Conservation (phyloP, 2,329 filamentous ascomycete species). For the Fusarium avenaceum region DNA sequence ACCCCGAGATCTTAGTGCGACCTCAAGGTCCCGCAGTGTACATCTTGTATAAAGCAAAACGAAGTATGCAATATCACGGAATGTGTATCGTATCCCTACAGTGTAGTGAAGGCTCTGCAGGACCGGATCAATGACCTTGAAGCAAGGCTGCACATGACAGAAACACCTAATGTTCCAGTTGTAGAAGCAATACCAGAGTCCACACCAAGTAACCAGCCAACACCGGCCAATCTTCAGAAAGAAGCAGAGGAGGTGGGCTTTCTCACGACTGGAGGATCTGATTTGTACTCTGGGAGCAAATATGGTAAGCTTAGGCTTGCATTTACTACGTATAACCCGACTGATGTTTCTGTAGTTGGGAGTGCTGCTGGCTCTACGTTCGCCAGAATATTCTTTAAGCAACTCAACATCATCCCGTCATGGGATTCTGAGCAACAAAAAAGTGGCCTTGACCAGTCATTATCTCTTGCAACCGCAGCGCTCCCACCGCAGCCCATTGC, state of each 20-base stretch:
- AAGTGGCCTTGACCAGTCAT: neutral
- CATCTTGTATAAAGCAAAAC: constrained; percentile 3
- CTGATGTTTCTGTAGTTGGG: constrained; percentile 2
- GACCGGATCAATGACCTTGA: constrained; percentile 9
- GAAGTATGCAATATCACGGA: constrained; percentile 2
- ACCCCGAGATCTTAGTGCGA: constrained; percentile 11
- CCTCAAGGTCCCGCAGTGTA: constrained; percentile 6
- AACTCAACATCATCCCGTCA: neutral
- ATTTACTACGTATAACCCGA: too few species aligned
- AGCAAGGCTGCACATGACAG: neutral
- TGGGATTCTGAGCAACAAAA: neutral
- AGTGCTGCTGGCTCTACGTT: constrained; percentile 21
- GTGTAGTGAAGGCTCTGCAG: accelerated
- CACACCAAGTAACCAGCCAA: neutral
- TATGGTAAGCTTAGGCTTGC: neutral
- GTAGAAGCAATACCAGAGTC: neutral
- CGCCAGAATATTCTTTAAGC: constrained; percentile 19
- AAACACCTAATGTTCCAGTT: neutral
- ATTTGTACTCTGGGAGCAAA: neutral
- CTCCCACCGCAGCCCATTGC: neutral
- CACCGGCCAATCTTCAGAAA: neutral
- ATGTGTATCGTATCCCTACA: neutral
- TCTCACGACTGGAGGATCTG: neutral
- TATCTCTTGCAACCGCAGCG: accelerated
- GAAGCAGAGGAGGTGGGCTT: constrained; percentile 20